Conservation (phyloP, 176 grass and related monocot species). For the Urochloa ruziziensis region DNA sequence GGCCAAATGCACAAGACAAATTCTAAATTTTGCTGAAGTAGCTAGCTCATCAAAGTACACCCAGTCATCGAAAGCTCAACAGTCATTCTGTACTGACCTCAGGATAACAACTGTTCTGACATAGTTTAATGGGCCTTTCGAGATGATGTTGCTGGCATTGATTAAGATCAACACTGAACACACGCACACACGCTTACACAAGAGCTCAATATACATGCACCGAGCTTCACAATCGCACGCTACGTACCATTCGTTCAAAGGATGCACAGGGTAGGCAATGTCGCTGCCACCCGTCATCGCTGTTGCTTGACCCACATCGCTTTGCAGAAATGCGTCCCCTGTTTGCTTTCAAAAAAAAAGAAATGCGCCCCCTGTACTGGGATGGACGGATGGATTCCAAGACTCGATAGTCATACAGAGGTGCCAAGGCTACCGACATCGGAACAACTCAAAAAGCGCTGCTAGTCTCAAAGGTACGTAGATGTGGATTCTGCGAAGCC, state of each 20-base stretch:
- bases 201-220: not conserved
- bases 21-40: not conserved
- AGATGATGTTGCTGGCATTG: not conserved
- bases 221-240: not conserved
- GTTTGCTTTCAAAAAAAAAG: too few relatives aligned
- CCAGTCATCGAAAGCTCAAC: not conserved
- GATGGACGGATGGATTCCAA: not conserved
- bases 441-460: slow-evolving; percentile 10
- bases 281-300: not conserved
- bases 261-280: not conserved
- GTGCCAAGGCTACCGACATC: slow-evolving; percentile 6
- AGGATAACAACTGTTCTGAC: not conserved
- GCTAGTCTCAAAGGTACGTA: not conserved
- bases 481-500: not conserved
- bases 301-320: not conserved
- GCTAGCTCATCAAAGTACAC: not conserved
- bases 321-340: not conserved
- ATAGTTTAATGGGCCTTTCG: not conserved
- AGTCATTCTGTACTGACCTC: not conserved
- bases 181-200: not conserved
- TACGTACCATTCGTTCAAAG: not conserved
- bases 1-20: not conserved
- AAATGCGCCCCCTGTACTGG: not conserved
- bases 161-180: not conserved
- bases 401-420: not conserved